Base-by-base conservation (phyloP, 2,329 filamentous ascomycete species). In the Ceratocystis destructans region DNA sequence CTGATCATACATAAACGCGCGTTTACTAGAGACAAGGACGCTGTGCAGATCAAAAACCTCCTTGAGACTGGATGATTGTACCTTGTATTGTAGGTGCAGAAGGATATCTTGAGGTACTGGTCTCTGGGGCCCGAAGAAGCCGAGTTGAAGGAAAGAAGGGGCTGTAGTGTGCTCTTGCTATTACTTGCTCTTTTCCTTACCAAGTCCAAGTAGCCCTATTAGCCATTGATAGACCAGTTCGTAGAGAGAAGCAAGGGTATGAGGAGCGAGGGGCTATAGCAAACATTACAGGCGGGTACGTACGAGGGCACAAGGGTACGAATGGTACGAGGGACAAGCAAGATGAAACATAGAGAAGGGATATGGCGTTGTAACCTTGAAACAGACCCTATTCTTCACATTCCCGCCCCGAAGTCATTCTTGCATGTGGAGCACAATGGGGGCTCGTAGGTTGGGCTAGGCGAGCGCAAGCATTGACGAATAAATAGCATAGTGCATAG, bases 1-100 rank as follows among this genome's bases (percentile, higher is more conserved):
- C 10, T 59, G 28, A 31, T 8, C 25, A 59, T 20, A 20, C 25
- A 46, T 63, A 63, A 45, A 63, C 61, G 61, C 61, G 61, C 61
- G 45, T 63, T 20, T 63, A 28, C 25, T 41, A 4, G 10, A 59
- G 8, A 59, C 25, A 37, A 37, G 55, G 25, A 22, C 22, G 1
- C 17, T 22, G n/a, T 53, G 48, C 10, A 22, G 48, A n/a, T 53
- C 48, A 25, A 20, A 41, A 15, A 12, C 3, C 37, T 3, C 10
- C 10, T 15, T 41, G 37, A 41, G 37, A 41, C 37, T 41, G 10
- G 37, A 12, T 41, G 37, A 15, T 15, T 41, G 37, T 25, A 53
- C 48, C 48, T 53, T 50, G 8, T 22, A 25, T 22, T 10, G 48
- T n/a, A 25, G 48, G n/a, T 22, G 48, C 7, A 25, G 20, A n/a